A percentile compares a stretch with the other conserved stretches of the same genome.
Evolutionary conservation across 768 basidiomycete genomes (phyloP).

Genomic region (Calocybe gangraenosa): DNA sequence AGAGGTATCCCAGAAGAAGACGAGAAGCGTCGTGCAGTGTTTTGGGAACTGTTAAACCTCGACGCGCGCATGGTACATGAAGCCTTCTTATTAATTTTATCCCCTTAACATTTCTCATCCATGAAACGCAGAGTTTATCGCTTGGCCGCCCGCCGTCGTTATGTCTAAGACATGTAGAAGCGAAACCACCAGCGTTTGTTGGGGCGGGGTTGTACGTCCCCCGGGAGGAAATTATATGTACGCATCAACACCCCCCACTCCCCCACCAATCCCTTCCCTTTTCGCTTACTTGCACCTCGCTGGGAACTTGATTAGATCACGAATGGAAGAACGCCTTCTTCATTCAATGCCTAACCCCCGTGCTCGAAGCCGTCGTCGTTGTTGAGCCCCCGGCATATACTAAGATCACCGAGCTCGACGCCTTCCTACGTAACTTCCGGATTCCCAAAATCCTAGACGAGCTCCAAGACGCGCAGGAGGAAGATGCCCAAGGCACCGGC

Average conservation of each 20-base stretch:
- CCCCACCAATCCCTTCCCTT: not conserved
- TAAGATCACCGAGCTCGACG: slow-evolving; percentile 51
- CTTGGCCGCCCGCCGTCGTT: slow-evolving; percentile 72
- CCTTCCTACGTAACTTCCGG: slow-evolving; percentile 48
- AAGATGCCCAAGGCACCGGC: too few relatives aligned
- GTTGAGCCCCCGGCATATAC: slow-evolving; percentile 49
- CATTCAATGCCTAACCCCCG: slow-evolving; percentile 56
- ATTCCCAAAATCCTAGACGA: slow-evolving; percentile 49
- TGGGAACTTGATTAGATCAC: too few relatives aligned
- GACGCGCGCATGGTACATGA: slow-evolving; percentile 58
- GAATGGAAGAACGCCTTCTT: slow-evolving; percentile 71
- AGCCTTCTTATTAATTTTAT: too few relatives aligned
- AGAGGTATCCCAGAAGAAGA: slow-evolving; percentile 71
- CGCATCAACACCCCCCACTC: slow-evolving; percentile 21
- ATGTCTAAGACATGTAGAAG: slow-evolving; percentile 60
- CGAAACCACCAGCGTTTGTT: slow-evolving; percentile 47
- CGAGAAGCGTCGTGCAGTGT: slow-evolving; percentile 62
- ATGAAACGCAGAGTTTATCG: slow-evolving; percentile 65
- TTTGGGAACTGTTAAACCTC: slow-evolving; percentile 73
- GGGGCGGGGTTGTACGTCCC: slow-evolving; percentile 45
- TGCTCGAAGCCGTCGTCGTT: slow-evolving; percentile 53
- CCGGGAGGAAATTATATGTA: slow-evolving; percentile 48
- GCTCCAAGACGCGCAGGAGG: slow-evolving; percentile 30
- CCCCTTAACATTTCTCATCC: slow-evolving; percentile 1
- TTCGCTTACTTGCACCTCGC: slow-evolving; percentile 1